These are phyloP conservation scores for Lentinus polychrous DNA, from an alignment of 1,284 basidiomycete species.

Conservation along the genomic window DNA sequence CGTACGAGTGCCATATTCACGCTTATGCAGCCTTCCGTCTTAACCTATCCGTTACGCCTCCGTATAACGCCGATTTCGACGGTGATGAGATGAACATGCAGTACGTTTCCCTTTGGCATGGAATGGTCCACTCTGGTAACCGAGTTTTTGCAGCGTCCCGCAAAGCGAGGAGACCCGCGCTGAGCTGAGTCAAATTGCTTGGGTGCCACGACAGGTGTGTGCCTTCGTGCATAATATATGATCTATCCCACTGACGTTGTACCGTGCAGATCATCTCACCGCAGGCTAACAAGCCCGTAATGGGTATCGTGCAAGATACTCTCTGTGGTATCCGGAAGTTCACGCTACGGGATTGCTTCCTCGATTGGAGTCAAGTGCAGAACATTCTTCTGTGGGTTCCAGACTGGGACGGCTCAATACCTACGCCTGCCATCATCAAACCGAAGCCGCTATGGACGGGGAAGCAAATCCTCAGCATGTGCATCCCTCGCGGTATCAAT, in stretches of 20 bases:
- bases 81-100: conserved; percentile 99
- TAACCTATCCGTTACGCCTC: conserved; percentile 91
- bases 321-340: conserved; percentile 98
- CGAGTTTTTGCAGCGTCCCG: conserved; percentile 62
- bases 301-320: conserved; percentile 99
- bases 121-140: conserved; percentile 5
- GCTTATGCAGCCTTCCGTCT: conserved; percentile 77
- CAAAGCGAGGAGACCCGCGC: conserved; percentile 99
- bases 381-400: conserved; percentile 98
- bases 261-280: conserved; percentile 87
- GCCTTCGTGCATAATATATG: conserved; percentile 1
- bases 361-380: conserved; percentile 93
- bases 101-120: conserved; percentile 42
- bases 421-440: conserved; percentile 91
- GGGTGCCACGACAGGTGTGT: conserved; percentile 92
- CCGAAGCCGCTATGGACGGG: conserved; percentile 98
- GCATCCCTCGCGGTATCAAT: conserved; percentile 95
- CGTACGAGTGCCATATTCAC: conserved; percentile 19
- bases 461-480: conserved; percentile 93
- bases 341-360: conserved; percentile 88
- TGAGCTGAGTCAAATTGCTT: conserved; percentile 95
- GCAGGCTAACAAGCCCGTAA: conserved; percentile 99
- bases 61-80: conserved; percentile 98
- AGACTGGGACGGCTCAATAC: conserved; percentile 93
- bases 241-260: not conserved